Evolutionary conservation across 768 basidiomycete species (phyloP), one percentile per base, ranked within the genome.

Genomic region (Russula sp.): DNA sequence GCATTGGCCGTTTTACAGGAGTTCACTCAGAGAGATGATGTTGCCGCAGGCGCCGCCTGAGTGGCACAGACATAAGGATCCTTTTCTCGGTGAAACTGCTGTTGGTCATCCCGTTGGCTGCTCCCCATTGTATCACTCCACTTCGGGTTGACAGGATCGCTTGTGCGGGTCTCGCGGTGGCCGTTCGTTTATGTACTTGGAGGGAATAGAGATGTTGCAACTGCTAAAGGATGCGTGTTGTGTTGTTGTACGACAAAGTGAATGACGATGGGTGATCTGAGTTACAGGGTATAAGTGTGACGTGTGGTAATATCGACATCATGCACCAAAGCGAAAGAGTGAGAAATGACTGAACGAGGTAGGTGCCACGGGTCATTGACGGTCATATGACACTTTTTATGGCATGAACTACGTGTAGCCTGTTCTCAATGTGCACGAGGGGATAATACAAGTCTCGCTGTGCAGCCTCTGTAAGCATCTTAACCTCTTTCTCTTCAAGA

Each of bases 1-100:
- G 96, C 96, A 36, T 81, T 98, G 64, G 72, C 79, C 60, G 95
- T 98, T 52, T 80, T 98, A 57, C 86, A 90, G 59, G 94, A 97
- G 70, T 98, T 87, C 78, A 72, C 85, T 63, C 77, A 76, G 73
- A 74, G 74, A 67, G 75, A 78, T 52, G 61, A 65, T 14, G 78
- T 56, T 46, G 63, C 55, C 25, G 43, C 56, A 7, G 59, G 60
- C 10, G 51, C 39, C 14, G 53, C 63, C 48, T 65, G 47, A 56
- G 22, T 49, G 25, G 47, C 50, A 35, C 35, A 25, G 42, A 14
- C 59, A 56, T 20, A 46, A 36, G 42, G 43, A 13, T 38, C 45
- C 49, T 48, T 35, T 63, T 51, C 36, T 58, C 46, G 45, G 25
- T 58, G 41, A 50, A 57, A 69, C 71, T 71, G 65, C 70, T 73